Conservation (phyloP, 139 green algal genomes). For the Chlorella sp. region DNA sequence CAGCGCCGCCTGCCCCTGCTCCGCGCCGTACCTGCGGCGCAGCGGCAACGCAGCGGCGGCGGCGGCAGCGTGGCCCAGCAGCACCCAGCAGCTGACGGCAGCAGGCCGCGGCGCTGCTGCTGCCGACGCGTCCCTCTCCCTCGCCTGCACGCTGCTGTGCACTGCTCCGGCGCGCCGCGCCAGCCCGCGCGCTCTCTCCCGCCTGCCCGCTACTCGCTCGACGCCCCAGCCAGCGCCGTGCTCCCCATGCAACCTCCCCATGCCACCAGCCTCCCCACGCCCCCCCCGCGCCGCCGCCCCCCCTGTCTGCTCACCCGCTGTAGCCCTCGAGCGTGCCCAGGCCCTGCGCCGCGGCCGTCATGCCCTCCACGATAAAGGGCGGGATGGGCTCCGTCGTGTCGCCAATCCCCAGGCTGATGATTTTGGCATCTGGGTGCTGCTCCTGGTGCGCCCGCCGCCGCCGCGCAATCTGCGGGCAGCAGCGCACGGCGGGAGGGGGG, state of each 20-base stretch:
- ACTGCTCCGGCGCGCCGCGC: too few relatives aligned
- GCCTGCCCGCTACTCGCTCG: too few relatives aligned
- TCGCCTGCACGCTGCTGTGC: too few relatives aligned
- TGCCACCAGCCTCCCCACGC: not conserved
- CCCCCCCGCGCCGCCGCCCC: too few relatives aligned
- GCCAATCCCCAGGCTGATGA: slow-evolving; percentile 98
- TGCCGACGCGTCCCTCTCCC: too few relatives aligned
- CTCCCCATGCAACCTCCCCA: not conserved
- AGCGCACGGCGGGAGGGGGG: too few relatives aligned
- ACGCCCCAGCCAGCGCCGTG: not conserved
- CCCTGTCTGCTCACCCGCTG: slow-evolving; percentile 84
- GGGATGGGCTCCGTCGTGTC: slow-evolving; percentile 99
- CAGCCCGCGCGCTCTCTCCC: too few relatives aligned
- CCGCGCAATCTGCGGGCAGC: slow-evolving; percentile 88
- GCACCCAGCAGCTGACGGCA: not conserved
- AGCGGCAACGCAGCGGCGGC: not conserved
- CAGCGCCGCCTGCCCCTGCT: slow-evolving; percentile 87
- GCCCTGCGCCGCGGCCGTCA: slow-evolving; percentile 78
- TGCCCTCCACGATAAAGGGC: slow-evolving; percentile 80
- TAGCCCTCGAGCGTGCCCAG: slow-evolving; percentile 94
- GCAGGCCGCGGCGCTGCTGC: too few relatives aligned
- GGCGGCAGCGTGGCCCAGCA: not conserved
- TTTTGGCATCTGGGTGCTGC: slow-evolving; percentile 89
- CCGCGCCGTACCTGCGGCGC: slow-evolving; percentile 87
- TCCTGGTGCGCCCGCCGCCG: slow-evolving; percentile 91